A percentile compares a stretch with the other conserved stretches of the same genome.
Conservation (phyloP, 805 yeast genomes). For the Barnettozyma sp. region DNA sequence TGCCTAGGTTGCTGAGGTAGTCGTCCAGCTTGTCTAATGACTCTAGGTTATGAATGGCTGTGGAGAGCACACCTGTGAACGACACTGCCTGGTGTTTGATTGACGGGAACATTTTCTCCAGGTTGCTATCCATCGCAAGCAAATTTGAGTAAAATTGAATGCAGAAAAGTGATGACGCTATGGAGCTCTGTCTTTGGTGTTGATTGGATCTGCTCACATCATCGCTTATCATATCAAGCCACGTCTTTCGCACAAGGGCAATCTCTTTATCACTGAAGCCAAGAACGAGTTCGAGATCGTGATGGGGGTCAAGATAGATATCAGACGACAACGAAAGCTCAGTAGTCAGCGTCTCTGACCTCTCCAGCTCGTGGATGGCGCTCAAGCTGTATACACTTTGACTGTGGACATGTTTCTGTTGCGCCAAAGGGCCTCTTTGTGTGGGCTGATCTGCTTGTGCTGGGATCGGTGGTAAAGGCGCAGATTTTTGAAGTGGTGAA, state of each 20-base stretch:
- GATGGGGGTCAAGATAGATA: conserved; percentile 15
- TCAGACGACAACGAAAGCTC: conserved; percentile 18
- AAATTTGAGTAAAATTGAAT: conserved; percentile 70
- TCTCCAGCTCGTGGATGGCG: conserved; percentile 1
- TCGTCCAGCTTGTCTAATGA: conserved; percentile 50
- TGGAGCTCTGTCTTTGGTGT: conserved; percentile 23
- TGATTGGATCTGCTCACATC: conserved; percentile 19
- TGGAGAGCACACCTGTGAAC: conserved; percentile 70
- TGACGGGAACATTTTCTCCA: conserved; percentile 65
- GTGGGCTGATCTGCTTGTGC: conserved; percentile 7
- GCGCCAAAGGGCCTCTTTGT: not conserved
- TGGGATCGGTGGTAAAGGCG: not conserved
- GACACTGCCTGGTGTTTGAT: conserved; percentile 74
- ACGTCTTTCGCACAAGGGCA: conserved; percentile 30
- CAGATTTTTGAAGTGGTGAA: conserved; percentile 7
- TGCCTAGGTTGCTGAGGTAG: conserved; percentile 57
- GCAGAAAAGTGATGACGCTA: conserved; percentile 58
- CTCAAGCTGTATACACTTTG: not conserved
- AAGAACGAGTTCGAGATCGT: conserved; percentile 24
- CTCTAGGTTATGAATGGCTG: conserved; percentile 60
- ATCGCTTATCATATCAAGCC: conserved; percentile 34
- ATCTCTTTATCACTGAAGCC: conserved; percentile 28
- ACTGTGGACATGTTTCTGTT: not conserved
- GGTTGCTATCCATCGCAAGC: conserved; percentile 48
- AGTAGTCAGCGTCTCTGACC: conserved; percentile 5